phyloP scores from a whole-genome alignment of 176 grass and related monocot genomes.

The Raddia guianensis region DNA sequence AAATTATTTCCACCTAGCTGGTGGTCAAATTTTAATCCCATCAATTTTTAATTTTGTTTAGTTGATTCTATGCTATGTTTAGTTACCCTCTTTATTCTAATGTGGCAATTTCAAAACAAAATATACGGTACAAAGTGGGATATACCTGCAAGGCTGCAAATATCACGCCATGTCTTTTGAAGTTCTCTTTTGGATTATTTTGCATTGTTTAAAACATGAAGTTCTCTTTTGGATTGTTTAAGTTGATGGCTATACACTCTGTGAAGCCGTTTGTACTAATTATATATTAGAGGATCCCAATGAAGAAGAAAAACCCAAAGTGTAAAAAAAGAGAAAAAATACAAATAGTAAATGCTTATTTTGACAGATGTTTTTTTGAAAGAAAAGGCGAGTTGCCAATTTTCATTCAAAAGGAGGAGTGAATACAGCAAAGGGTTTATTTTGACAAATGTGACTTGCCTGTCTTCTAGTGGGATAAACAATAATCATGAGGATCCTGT shows the following conservation, averaged over 20 bases:
- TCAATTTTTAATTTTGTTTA: neutral
- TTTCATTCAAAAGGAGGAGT: too few relatives aligned
- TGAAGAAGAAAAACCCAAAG: neutral
- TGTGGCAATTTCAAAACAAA: neutral
- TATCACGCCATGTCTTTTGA: neutral
- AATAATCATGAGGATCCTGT: neutral
- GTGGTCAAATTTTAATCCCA: neutral
- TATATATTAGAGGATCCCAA: neutral
- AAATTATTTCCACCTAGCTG: neutral
- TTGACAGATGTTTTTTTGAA: neutral
- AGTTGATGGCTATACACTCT: neutral
- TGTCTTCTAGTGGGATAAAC: neutral
- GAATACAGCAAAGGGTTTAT: too few relatives aligned
- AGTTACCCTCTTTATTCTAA: neutral
- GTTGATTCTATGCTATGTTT: neutral
- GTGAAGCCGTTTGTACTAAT: neutral
- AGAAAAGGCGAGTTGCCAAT: too few relatives aligned
- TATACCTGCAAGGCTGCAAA: neutral
- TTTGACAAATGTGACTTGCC: neutral
- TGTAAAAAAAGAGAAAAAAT: too few relatives aligned
- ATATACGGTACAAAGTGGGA: neutral
- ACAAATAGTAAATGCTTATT: neutral
- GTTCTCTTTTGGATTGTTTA: neutral
- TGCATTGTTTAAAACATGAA: too few relatives aligned
- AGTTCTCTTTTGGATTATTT: neutral